Percentiles rank a stretch among this genome's conserved stretches.
Evolutionary conservation across 2,329 filamentous ascomycete species (phyloP).

Genomic region (Neofusicoccum kwambonambiense): DNA sequence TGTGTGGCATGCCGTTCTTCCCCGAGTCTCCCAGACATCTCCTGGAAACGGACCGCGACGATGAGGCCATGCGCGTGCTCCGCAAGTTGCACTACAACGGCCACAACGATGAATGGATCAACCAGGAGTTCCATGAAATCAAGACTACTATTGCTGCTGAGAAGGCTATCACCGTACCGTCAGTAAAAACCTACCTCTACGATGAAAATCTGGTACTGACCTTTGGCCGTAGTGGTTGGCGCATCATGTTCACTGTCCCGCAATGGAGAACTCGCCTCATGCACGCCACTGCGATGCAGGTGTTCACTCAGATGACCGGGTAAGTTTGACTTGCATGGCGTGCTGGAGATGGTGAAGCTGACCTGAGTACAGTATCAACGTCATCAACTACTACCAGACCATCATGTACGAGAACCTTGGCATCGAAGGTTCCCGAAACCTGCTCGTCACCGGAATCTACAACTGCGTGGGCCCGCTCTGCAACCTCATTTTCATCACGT

Average conservation of each 20-base stretch:
- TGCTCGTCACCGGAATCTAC: conserved; percentile 61
- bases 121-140: conserved; percentile 60
- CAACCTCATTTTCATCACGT: conserved; percentile 60
- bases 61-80: conserved; percentile 50
- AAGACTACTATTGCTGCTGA: conserved; percentile 62
- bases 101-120: conserved; percentile 56
- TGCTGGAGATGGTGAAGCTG: background rate
- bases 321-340: conserved; percentile 21
- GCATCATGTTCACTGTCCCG: conserved; percentile 57
- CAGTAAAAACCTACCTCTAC: background rate
- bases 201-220: background rate
- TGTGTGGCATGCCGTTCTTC: conserved; percentile 44
- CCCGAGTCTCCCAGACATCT: conserved; percentile 40
- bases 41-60: conserved; percentile 51
- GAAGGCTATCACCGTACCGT: conserved; percentile 51
- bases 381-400: conserved; percentile 63
- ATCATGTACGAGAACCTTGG: conserved; percentile 59
- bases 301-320: conserved; percentile 66
- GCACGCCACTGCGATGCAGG: conserved; percentile 61
- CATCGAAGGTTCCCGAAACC: conserved; percentile 53
- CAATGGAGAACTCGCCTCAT: conserved; percentile 62
- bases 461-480: conserved; percentile 58
- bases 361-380: conserved; percentile 40
- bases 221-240: conserved; percentile 43
- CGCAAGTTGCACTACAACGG: conserved; percentile 56